phyloP scores from a whole-genome alignment of 2,329 filamentous ascomycete genomes.

The Purpureocillium lavendulum region DNA sequence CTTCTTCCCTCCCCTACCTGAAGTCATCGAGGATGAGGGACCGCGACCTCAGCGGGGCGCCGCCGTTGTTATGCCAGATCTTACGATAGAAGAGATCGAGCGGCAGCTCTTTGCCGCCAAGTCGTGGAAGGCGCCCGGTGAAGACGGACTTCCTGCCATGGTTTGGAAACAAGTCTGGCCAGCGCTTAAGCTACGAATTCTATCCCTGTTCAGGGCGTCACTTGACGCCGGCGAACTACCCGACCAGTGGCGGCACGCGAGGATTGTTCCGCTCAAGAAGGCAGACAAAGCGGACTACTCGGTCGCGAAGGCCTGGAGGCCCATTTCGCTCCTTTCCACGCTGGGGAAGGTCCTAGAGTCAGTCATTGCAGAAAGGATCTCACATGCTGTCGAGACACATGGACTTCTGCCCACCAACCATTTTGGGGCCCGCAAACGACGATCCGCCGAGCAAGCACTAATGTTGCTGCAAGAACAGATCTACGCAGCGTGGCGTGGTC shows the following conservation, averaged over 20 bases:
- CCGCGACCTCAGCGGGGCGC: constrained; percentile 7
- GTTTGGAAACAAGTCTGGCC: constrained; percentile 12
- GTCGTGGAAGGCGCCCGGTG: constrained; percentile 13
- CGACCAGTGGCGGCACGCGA: constrained; percentile 14
- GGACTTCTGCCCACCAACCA: constrained; percentile 5
- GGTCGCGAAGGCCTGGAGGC: constrained; percentile 14
- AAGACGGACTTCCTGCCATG: constrained; percentile 10
- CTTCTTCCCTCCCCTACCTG: constrained; percentile 13
- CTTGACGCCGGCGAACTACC: constrained; percentile 10
- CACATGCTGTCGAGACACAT: constrained; percentile 7
- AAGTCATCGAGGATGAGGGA: constrained; percentile 11
- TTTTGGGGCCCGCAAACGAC: constrained; percentile 7
- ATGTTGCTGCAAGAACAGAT: constrained; percentile 7
- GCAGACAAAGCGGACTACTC: constrained; percentile 16
- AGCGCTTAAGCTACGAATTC: constrained; percentile 6
- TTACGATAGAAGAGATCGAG: constrained; percentile 14
- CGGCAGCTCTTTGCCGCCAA: constrained; percentile 10
- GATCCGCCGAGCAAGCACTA: constrained; percentile 5
- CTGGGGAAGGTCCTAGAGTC: constrained; percentile 13
- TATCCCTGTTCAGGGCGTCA: constrained; percentile 10
- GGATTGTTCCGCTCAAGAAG: constrained; percentile 21
- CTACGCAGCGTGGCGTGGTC: constrained; percentile 2
- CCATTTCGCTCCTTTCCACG: constrained; percentile 8
- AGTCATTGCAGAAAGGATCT: constrained; percentile 7
- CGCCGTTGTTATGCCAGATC: constrained; percentile 8